Evolutionary conservation across 495 filamentous ascomycete genomes (phyloP), one percentile per base, ranked within the genome.

Genomic region (Aspergillus egyptiacus): DNA sequence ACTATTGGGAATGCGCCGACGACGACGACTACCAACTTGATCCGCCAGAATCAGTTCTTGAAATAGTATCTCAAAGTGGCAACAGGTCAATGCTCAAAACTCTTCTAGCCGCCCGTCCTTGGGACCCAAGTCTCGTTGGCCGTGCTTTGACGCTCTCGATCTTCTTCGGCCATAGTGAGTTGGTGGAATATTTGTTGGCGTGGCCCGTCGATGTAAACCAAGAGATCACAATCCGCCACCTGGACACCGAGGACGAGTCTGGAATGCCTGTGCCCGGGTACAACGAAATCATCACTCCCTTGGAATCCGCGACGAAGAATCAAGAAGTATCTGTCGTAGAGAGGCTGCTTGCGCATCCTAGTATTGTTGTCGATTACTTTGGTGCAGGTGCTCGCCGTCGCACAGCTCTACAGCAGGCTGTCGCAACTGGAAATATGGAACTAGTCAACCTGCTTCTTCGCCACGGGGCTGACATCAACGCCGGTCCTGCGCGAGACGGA

Each of bases 361-460:
- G n/a, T 2, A 27, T 25, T 18, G 25, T 38, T 19, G 23, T 48
- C 23, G 38, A 48, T 19, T 20, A 39, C 35, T 33, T 39, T 5
- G 35, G 34, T 1, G 7, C 6, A 18, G 46, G 46, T 11, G 14
- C n/a, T 7, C 33, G 35, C 24, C 34, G 46, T 10, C 35, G 35
- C 15, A 56, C 53, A 24, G 54, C 64, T 1, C 39, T 70, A 10
- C 64, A 70, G 35, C 28, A 34, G 4, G 64, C 66, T 8, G 57
- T 58, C 3, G 57, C 55, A 33, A 45, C 39, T 8, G 58, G 65
- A 40, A 50, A 58, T 15, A 28, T 55, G 18, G 36, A 58, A 2
- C 20, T 71, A 1, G 56, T 64, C 0, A 51, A 62, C 6, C 51
- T 60, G 24, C 59, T 73, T 7, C 32, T 71, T n/a, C 42, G 51